phyloP scores from a whole-genome alignment of 1,284 basidiomycete genomes.

The Austroboletus olivaceoglutinosus region DNA sequence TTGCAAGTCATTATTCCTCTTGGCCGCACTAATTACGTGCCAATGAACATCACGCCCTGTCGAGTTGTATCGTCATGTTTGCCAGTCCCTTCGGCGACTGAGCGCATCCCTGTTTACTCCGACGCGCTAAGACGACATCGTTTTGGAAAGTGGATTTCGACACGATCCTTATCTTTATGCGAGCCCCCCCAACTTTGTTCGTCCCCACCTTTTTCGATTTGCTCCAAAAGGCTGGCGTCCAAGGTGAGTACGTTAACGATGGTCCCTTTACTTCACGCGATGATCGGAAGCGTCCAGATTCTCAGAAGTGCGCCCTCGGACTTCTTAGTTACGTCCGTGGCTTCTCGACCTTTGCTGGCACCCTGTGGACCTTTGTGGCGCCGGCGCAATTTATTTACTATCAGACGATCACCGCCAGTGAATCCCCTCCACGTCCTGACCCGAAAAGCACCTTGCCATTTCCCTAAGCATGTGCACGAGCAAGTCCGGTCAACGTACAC shows the following conservation, averaged over 20 bases:
- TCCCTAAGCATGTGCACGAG: constrained; percentile 17
- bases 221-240: constrained; percentile 12
- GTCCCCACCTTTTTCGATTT: constrained; percentile 17
- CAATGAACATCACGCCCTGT: neutral
- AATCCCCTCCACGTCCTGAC: constrained; percentile 9
- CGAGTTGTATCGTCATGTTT: constrained; percentile 2
- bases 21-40: constrained; percentile 10
- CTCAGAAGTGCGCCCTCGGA: constrained; percentile 34
- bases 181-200: constrained; percentile 11
- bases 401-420: constrained; percentile 25
- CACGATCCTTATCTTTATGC: constrained; percentile 24
- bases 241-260: constrained; percentile 19
- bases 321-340: constrained; percentile 34
- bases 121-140: constrained; percentile 1
- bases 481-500: constrained; percentile 19
- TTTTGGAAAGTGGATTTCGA: constrained; percentile 19
- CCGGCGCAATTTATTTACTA: constrained; percentile 18
- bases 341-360: constrained; percentile 27
- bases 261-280: constrained; percentile 21
- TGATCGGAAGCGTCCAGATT: constrained; percentile 30
- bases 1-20: neutral
- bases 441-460: constrained; percentile 16
- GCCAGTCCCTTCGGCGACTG: constrained; percentile 4
- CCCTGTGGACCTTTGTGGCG: constrained; percentile 31
- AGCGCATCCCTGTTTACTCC: constrained; percentile 1